Conservation (phyloP, 352 stramenopile genomes). For the Phytophthora sp. region DNA sequence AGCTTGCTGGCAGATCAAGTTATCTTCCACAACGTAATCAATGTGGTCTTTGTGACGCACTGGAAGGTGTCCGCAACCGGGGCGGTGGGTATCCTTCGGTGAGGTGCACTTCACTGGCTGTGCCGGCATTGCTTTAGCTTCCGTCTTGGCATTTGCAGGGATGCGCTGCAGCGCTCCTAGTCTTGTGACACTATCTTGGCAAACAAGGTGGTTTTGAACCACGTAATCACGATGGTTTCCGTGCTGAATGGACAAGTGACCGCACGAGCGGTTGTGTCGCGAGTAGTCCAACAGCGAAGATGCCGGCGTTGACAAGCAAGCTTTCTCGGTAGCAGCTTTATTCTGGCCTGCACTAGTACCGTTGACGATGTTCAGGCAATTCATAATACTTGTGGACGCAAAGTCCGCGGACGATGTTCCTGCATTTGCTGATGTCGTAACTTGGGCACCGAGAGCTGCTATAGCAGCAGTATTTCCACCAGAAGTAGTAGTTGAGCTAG, state of each 20-base stretch:
- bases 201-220: constrained; percentile 84
- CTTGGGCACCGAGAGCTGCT: background rate
- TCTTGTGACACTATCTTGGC: constrained; percentile 70
- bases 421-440: background rate
- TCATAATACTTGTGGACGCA: too few species aligned
- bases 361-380: too few species aligned
- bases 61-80: constrained; percentile 71
- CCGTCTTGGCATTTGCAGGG: constrained; percentile 7
- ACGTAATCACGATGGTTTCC: constrained; percentile 84
- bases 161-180: constrained; percentile 37
- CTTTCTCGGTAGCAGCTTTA: constrained; percentile 25
- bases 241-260: constrained; percentile 80
- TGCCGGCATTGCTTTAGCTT: constrained; percentile 2
- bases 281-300: constrained; percentile 60
- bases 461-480: background rate
- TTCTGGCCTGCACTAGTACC: too few species aligned
- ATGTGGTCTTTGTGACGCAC: constrained; percentile 84
- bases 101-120: constrained; percentile 27
- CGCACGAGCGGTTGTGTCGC: constrained; percentile 66
- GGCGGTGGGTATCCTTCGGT: constrained; percentile 55
- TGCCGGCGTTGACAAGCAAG: constrained; percentile 29
- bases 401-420: too few species aligned
- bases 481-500: constrained; percentile 5
- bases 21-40: constrained; percentile 86
- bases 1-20: constrained; percentile 73